phyloP scores from a whole-genome alignment of 1,284 basidiomycete genomes.

The Garcileccinum viscosum region DNA sequence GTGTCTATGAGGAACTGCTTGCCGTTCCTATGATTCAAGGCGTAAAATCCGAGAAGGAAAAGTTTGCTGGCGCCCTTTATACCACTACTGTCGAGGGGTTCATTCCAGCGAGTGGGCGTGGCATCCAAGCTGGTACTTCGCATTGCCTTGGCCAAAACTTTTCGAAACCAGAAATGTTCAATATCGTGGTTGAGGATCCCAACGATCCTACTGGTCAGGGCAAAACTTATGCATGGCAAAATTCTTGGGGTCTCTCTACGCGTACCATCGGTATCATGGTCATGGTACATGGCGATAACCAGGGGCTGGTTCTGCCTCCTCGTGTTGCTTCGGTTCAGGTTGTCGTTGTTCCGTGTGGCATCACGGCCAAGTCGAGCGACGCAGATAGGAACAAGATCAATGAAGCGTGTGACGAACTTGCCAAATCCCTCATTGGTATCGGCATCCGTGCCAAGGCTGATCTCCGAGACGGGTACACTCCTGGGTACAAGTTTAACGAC shows the following conservation, averaged over 20 bases:
- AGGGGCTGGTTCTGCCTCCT: conserved; percentile 95
- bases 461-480: conserved; percentile 93
- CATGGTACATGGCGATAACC: conserved; percentile 99
- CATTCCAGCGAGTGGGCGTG: conserved; percentile 95
- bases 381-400: conserved; percentile 78
- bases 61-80: conserved; percentile 97
- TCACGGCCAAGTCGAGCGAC: conserved; percentile 82
- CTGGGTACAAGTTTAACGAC: conserved; percentile 99
- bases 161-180: conserved; percentile 95
- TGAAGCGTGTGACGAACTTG: conserved; percentile 79
- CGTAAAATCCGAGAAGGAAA: conserved; percentile 98
- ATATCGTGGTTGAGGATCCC: conserved; percentile 96
- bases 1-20: conserved; percentile 96
- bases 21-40: conserved; percentile 98
- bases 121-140: conserved; percentile 97
- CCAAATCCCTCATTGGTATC: conserved; percentile 69
- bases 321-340: conserved; percentile 93
- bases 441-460: conserved; percentile 91
- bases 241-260: conserved; percentile 98
- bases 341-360: conserved; percentile 91
- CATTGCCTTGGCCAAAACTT: conserved; percentile 99
- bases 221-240: conserved; percentile 93
- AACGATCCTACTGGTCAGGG: conserved; percentile 69
- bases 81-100: conserved; percentile 99
- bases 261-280: conserved; percentile 98